Evolutionary conservation across 257 asterid species (phyloP).

Genomic region (Nicotiana sylvestris): DNA sequence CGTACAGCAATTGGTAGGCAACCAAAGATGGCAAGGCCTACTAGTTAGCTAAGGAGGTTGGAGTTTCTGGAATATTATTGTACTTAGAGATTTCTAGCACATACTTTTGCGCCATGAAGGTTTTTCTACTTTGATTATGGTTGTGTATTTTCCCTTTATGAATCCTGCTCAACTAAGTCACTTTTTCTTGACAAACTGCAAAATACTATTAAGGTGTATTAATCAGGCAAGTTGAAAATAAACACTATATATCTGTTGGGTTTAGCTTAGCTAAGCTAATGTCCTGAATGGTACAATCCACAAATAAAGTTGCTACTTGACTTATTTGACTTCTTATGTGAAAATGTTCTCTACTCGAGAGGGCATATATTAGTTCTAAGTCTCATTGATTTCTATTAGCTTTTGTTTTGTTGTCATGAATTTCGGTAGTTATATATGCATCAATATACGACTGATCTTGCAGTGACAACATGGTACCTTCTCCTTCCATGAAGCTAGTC

Average conservation of each 20-base stretch:
- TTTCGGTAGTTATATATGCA: not conserved
- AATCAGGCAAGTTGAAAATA: not conserved
- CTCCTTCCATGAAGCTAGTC: not conserved
- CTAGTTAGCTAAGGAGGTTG: not conserved
- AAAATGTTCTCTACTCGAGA: not conserved
- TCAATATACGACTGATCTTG: not conserved
- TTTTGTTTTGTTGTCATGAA: not conserved
- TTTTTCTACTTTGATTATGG: slow-evolving; percentile 3
- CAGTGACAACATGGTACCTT: not conserved
- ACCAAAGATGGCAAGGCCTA: not conserved
- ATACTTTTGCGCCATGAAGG: not conserved
- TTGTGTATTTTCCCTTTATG: not conserved
- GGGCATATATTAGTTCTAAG: not conserved
- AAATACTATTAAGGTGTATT: not conserved
- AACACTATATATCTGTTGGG: not conserved
- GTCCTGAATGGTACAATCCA: not conserved
- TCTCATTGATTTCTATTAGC: not conserved
- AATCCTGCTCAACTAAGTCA: not conserved
- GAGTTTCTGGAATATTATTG: not conserved
- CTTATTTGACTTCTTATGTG: not conserved
- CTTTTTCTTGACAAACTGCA: not conserved
- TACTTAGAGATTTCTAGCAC: not conserved
- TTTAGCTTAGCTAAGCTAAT: not conserved
- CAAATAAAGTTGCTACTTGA: not conserved
- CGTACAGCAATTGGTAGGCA: not conserved